Percentiles rank a stretch among this genome's conserved stretches.
Conservation (phyloP, 257 asterid genomes). For the Anisodus tanguticus region DNA sequence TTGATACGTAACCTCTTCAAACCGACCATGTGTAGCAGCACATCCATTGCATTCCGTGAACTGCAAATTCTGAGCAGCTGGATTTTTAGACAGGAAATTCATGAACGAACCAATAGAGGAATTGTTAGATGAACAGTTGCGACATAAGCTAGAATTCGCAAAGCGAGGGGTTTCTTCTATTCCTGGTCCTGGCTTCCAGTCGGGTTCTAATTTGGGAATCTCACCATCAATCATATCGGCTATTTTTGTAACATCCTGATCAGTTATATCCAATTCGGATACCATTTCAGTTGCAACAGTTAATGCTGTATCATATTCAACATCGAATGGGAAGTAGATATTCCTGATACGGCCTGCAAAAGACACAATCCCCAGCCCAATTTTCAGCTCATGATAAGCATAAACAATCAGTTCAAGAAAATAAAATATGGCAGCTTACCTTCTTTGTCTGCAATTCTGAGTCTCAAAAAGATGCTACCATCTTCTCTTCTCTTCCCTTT, state of each 20-base stretch:
- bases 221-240: constrained; percentile 62
- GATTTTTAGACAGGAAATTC: constrained; percentile 42
- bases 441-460: constrained; percentile 60
- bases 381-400: constrained; percentile 28
- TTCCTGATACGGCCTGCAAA: constrained; percentile 56
- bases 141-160: constrained; percentile 42
- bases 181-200: constrained; percentile 54
- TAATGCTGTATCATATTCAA: constrained; percentile 51
- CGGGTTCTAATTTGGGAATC: constrained; percentile 53
- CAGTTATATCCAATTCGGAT: constrained; percentile 54
- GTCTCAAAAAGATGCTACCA: constrained; percentile 53
- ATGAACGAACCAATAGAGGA: constrained; percentile 51
- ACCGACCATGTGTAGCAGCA: constrained; percentile 59
- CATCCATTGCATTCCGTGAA: constrained; percentile 49
- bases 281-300: constrained; percentile 64
- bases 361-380: not conserved
- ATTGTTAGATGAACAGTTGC: constrained; percentile 49
- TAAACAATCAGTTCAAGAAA: constrained; percentile 20
- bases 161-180: constrained; percentile 43
- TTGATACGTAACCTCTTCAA: constrained; percentile 54
- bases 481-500: constrained; percentile 60
- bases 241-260: constrained; percentile 54
- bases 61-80: constrained; percentile 36
- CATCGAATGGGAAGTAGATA: constrained; percentile 56
- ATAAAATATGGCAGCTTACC: constrained; percentile 36